These are phyloP conservation scores for Trichoderma reesei DNA, from an alignment of 495 filamentous ascomycete genomes.

Conservation along the genomic window DNA sequence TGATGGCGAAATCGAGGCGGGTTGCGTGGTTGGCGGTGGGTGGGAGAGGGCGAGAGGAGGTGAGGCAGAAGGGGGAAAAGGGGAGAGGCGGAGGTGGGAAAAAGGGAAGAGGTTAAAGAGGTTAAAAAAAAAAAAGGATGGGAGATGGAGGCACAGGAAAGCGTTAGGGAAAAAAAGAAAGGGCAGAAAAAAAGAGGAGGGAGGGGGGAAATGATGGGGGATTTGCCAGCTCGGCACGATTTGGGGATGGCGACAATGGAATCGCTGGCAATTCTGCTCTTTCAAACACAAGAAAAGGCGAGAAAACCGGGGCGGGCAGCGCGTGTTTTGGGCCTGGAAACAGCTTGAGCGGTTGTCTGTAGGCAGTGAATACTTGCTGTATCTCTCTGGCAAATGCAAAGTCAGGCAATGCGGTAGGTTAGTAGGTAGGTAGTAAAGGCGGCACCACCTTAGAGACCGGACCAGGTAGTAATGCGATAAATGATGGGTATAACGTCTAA, in stretches of 20 bases:
- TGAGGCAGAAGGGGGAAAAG: conserved; percentile 38
- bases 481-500: no score
- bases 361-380: neutral
- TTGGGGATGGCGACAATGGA: conserved; percentile 37
- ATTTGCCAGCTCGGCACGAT: conserved; percentile 9
- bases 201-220: conserved; percentile 18
- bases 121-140: conserved; percentile 11
- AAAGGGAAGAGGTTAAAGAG: conserved; percentile 17
- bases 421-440: neutral
- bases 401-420: neutral
- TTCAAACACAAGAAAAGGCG: conserved; percentile 19
- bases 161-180: conserved; percentile 38
- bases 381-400: neutral
- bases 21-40: conserved; percentile 31
- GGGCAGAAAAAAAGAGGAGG: conserved; percentile 20
- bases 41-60: conserved; percentile 20
- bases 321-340: neutral
- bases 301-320: conserved; percentile 37
- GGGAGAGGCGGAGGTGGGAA: conserved; percentile 23
- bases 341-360: neutral
- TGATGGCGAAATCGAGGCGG: conserved; percentile 28
- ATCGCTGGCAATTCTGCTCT: neutral
- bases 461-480: no score
- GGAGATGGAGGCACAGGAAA: no score
- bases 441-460: no score